These are phyloP conservation scores for Thymus mandschuricus DNA, from an alignment of 257 asterid genomes.

Conservation along the genomic window DNA sequence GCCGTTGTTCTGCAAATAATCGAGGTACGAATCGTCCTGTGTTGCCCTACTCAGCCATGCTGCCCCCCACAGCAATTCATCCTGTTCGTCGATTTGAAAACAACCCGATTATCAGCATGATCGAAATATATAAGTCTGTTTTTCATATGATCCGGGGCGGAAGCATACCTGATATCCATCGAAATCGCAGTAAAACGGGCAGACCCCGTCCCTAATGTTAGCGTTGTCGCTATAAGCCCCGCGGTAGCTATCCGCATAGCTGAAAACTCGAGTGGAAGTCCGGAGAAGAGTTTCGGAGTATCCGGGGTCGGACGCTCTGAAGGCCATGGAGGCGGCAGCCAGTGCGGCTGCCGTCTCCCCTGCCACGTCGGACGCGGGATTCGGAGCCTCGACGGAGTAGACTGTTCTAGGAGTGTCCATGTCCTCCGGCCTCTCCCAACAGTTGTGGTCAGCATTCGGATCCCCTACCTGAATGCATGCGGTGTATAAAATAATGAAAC, in stretches of 20 bases:
- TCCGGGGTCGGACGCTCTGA: constrained; percentile 73
- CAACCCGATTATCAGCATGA: background rate
- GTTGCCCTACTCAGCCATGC: constrained; percentile 96
- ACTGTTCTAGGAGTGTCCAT: constrained; percentile 96
- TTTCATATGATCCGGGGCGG: background rate
- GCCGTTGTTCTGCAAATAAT: constrained; percentile 76
- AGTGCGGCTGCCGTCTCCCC: constrained; percentile 97
- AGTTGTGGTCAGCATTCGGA: constrained; percentile 80
- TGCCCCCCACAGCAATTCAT: constrained; percentile 98
- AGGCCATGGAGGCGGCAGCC: constrained; percentile 92
- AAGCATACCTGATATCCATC: constrained; percentile 87
- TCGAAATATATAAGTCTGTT: background rate
- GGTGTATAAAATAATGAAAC: no score
- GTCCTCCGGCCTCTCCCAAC: constrained; percentile 99
- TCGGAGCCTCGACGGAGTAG: constrained; percentile 87
- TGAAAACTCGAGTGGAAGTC: constrained; percentile 67
- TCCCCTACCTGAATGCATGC: constrained; percentile 71
- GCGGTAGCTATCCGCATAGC: constrained; percentile 76
- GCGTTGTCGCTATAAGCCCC: constrained; percentile 90
- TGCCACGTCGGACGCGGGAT: constrained; percentile 96
- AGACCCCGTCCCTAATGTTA: constrained; percentile 64
- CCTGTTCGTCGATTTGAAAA: constrained; percentile 46
- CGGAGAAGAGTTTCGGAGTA: constrained; percentile 72
- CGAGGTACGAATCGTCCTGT: constrained; percentile 63
- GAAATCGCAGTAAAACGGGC: constrained; percentile 95